Conservation (phyloP, 805 yeast genomes). For the Saccharomyces kudriavzevii region DNA sequence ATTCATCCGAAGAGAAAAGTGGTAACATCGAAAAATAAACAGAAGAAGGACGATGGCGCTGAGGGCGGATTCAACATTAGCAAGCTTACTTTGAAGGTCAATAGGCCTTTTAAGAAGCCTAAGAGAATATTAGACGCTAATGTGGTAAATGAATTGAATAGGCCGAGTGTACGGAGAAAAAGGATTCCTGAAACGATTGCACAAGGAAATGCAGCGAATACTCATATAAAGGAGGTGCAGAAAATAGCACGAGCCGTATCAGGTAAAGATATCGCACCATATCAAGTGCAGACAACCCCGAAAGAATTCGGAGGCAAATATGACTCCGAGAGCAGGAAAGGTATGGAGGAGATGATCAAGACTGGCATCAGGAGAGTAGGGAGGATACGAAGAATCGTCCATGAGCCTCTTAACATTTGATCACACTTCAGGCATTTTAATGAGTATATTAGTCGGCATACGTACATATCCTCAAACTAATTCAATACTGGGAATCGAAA, state of each 20-base stretch:
- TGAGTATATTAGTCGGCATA: neutral
- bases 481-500: neutral
- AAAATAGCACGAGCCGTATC: too few relatives aligned
- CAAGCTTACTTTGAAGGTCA: conserved; percentile 21
- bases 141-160: conserved; percentile 1
- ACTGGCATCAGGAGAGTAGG: neutral
- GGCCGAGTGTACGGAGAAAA: conserved; percentile 8
- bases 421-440: neutral
- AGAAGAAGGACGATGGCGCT: neutral
- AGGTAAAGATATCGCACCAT: neutral
- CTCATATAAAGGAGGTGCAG: too few relatives aligned
- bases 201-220: neutral
- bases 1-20: neutral
- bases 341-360: neutral
- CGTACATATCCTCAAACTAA: neutral
- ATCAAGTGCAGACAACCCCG: neutral
- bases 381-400: conserved; percentile 10
- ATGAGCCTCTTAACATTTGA: conserved; percentile 6
- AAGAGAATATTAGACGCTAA: conserved; percentile 5
- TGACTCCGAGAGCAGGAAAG: neutral
- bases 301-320: neutral
- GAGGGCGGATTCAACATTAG: neutral
- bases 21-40: neutral
- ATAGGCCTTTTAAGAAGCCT: conserved; percentile 27
- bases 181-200: neutral